A percentile compares a stretch with the other conserved stretches of the same genome.
phyloP scores from a whole-genome alignment of 2,329 filamentous ascomycete species.

The Clonostachys byssicola region DNA sequence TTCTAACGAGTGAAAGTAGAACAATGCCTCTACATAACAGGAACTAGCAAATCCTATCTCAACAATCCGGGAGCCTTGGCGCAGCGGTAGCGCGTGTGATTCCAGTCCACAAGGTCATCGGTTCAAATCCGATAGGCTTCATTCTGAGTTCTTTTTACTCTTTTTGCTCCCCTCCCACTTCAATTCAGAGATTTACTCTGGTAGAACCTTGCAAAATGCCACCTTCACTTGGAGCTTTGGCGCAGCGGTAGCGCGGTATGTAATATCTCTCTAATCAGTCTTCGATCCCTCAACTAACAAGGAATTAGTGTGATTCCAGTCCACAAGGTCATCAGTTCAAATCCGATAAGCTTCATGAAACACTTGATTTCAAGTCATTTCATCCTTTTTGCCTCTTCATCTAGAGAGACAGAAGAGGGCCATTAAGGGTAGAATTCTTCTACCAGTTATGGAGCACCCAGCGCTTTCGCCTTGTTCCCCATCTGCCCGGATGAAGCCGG shows the following conservation, averaged over 20 bases:
- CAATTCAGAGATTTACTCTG: no score
- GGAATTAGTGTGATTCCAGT: not conserved
- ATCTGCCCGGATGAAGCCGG: no score
- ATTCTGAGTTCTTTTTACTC: not conserved
- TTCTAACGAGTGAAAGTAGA: no score
- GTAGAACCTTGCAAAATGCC: no score
- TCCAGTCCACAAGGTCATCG: slow-evolving; percentile 2
- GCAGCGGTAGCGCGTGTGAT: slow-evolving; percentile 2
- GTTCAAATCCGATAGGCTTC: slow-evolving; percentile 1
- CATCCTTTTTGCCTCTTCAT: not conserved
- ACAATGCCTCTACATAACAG: no score
- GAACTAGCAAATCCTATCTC: no score
- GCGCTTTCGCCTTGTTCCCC: no score
- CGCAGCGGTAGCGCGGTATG: slow-evolving; percentile 1
- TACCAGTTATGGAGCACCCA: no score
- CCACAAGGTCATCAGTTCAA: slow-evolving; percentile 2
- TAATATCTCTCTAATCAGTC: not conserved
- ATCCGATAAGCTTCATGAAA: slow-evolving; percentile 1
- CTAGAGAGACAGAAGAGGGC: no score
- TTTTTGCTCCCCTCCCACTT: not conserved
- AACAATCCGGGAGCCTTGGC: not conserved
- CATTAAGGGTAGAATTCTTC: no score
- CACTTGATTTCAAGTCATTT: not conserved
- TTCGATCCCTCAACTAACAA: no score
- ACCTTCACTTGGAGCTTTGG: not conserved